Percentiles rank a stretch among this genome's conserved stretches.
Evolutionary conservation across 2,329 filamentous ascomycete species (phyloP).

Genomic region (Didymella lethalis): DNA sequence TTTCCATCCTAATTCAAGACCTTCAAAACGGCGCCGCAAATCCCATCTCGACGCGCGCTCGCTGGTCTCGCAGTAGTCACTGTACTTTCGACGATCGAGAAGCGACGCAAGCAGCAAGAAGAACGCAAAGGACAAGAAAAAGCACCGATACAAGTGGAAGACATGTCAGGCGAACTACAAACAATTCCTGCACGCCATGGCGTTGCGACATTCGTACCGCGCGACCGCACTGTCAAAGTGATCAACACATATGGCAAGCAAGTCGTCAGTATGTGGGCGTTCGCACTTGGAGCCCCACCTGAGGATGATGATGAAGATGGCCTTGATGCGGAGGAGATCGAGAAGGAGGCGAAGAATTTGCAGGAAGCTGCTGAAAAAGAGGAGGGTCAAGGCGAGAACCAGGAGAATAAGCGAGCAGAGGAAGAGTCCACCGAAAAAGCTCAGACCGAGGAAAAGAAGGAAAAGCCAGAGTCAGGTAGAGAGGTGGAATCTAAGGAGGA

Average conservation of each 20-base stretch:
- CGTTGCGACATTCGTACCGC: conserved; percentile 60
- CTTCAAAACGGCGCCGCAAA: conserved; percentile 43
- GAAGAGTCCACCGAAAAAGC: conserved; percentile 1
- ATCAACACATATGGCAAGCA: conserved; percentile 61
- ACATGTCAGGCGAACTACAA: conserved; percentile 54
- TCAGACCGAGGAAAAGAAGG: conserved; percentile 10
- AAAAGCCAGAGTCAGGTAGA: conserved; percentile 1
- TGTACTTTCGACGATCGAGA: conserved; percentile 46
- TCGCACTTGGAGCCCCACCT: conserved; percentile 57
- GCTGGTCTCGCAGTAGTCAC: conserved; percentile 47
- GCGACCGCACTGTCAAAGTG: conserved; percentile 59
- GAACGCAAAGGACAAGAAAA: conserved; percentile 22
- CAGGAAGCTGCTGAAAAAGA: conserved; percentile 31
- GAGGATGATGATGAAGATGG: conserved; percentile 43
- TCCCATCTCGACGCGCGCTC: conserved; percentile 44
- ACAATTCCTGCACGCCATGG: conserved; percentile 60
- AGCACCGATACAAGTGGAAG: conserved; percentile 26
- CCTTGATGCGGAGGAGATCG: conserved; percentile 36
- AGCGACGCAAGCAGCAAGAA: conserved; percentile 39
- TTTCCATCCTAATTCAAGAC: background rate
- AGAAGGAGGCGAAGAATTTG: conserved; percentile 34
- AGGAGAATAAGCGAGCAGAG: background rate
- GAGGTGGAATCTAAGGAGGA: conserved; percentile 15
- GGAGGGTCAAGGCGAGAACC: conserved; percentile 13
- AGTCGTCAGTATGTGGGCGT: conserved; percentile 60